These are phyloP conservation scores for Aspergillus incahuasiensis DNA, from an alignment of 495 filamentous ascomycete species.

Conservation along the genomic window DNA sequence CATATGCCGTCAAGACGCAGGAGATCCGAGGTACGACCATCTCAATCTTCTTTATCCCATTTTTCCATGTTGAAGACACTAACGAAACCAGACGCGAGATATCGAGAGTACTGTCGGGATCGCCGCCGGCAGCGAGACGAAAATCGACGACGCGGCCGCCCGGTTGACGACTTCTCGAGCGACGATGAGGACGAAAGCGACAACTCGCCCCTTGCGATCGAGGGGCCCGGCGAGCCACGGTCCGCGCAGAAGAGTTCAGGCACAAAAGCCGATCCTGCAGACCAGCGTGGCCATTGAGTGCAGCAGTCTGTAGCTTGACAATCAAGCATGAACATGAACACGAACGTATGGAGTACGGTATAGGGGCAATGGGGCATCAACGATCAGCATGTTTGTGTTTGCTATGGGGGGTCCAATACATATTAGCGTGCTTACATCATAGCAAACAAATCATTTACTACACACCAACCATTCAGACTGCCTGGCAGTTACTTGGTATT, in stretches of 20 bases:
- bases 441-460: not conserved
- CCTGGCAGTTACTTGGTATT: too few relatives aligned
- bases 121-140: conserved; percentile 32
- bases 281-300: not conserved
- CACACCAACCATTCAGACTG: not conserved
- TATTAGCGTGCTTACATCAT: not conserved
- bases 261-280: not conserved
- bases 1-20: conserved; percentile 68
- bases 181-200: conserved; percentile 38
- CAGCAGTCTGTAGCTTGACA: not conserved
- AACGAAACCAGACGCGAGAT: conserved; percentile 26
- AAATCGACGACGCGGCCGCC: conserved; percentile 28
- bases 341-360: not conserved
- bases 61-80: conserved; percentile 7
- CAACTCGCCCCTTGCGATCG: conserved; percentile 25
- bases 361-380: not conserved
- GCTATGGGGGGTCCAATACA: not conserved
- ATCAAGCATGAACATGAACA: not conserved
- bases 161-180: conserved; percentile 33
- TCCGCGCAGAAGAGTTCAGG: not conserved
- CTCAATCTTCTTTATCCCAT: not conserved
- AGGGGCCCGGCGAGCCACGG: conserved; percentile 25
- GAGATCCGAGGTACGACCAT: conserved; percentile 62
- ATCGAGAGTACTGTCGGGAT: conserved; percentile 33
- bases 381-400: not conserved